phyloP scores from a whole-genome alignment of 345 rosid genomes.

The Murraya koenigii region DNA sequence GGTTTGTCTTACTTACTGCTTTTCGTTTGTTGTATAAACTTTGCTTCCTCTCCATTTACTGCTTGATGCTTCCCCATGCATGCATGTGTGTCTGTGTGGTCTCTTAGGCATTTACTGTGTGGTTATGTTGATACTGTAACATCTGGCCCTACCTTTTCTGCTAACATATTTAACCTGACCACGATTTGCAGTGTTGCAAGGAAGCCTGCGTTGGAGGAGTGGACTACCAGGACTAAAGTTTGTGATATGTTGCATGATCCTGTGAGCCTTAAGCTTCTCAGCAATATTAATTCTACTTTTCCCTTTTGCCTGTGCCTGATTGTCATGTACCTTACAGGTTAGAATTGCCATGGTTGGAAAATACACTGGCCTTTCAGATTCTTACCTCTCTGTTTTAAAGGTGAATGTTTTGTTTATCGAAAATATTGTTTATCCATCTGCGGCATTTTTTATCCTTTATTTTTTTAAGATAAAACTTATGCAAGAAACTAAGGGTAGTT shows the following conservation, averaged over 20 bases:
- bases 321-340: slow-evolving; percentile 42
- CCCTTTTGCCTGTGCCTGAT: slow-evolving; percentile 8
- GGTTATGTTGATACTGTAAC: slow-evolving; percentile 4
- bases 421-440: background rate
- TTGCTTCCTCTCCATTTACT: background rate
- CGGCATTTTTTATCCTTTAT: background rate
- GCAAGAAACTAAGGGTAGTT: background rate
- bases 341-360: slow-evolving; percentile 83
- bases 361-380: slow-evolving; percentile 71
- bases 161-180: slow-evolving; percentile 4
- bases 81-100: background rate
- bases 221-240: slow-evolving; percentile 79
- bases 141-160: slow-evolving; percentile 1
- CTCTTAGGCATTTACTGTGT: background rate
- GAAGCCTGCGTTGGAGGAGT: slow-evolving; percentile 65
- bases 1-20: slow-evolving; percentile 48
- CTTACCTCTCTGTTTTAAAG: slow-evolving; percentile 77
- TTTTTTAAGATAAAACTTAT: background rate
- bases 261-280: slow-evolving; percentile 39
- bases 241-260: slow-evolving; percentile 66
- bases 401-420: slow-evolving; percentile 23
- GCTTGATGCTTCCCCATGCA: background rate
- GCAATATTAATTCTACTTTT: background rate
- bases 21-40: background rate
- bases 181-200: slow-evolving; percentile 50